Evolutionary conservation across 495 filamentous ascomycete genomes (phyloP).

Genomic region (Penicillium coprophilum): DNA sequence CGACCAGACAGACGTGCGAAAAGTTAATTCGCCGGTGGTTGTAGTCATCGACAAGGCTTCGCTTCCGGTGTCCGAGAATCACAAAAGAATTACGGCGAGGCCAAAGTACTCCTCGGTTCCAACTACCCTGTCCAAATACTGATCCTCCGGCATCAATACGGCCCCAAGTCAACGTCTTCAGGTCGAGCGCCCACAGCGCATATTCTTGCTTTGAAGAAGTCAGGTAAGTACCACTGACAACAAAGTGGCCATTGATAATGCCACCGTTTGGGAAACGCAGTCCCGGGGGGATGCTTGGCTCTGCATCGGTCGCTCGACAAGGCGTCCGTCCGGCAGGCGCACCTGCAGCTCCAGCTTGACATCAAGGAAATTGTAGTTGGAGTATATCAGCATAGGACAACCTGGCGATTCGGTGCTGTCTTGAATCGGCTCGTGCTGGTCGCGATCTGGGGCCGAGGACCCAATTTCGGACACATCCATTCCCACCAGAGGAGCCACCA

Average conservation of each 20-base stretch:
- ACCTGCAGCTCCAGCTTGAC: slow-evolving; percentile 95
- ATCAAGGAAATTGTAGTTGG: slow-evolving; percentile 97
- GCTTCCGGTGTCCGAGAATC: slow-evolving; percentile 86
- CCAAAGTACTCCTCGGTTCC: slow-evolving; percentile 95
- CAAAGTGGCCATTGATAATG: slow-evolving; percentile 90
- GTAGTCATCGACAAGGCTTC: slow-evolving; percentile 96
- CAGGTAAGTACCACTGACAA: slow-evolving; percentile 94
- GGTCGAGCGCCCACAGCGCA: slow-evolving; percentile 91
- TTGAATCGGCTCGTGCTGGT: slow-evolving; percentile 37
- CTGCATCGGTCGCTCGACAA: slow-evolving; percentile 86
- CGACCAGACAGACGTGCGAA: slow-evolving; percentile 91
- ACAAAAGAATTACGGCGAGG: slow-evolving; percentile 90
- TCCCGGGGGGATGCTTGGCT: slow-evolving; percentile 85
- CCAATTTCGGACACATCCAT: slow-evolving; percentile 74
- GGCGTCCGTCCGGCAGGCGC: slow-evolving; percentile 75
- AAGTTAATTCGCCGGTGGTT: slow-evolving; percentile 98
- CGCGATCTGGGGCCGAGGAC: slow-evolving; percentile 37
- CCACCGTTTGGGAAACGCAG: slow-evolving; percentile 94
- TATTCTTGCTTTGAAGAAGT: slow-evolving; percentile 99
- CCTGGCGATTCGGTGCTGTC: slow-evolving; percentile 50
- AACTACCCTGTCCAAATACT: slow-evolving; percentile 92
- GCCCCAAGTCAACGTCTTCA: slow-evolving; percentile 85
- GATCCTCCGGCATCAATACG: slow-evolving; percentile 94
- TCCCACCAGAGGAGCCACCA: slow-evolving; percentile 78
- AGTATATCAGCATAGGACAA: slow-evolving; percentile 94